Percentiles rank a stretch among this genome's conserved stretches.
These are phyloP conservation scores for Asterionellopsis glacialis DNA, from an alignment of 108 stramenopile species.

Conservation along the genomic window DNA sequence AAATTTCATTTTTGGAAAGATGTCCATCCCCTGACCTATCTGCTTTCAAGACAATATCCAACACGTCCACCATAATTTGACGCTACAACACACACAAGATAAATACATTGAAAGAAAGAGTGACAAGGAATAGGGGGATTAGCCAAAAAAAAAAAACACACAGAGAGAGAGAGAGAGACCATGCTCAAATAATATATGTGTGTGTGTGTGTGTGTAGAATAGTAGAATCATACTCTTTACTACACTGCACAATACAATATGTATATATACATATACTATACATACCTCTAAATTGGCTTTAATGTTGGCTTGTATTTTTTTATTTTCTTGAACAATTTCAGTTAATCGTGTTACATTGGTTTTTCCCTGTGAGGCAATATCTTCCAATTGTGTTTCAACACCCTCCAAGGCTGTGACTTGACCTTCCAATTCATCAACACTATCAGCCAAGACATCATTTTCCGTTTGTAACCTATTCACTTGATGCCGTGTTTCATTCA, in stretches of 20 bases:
- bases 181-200: too few relatives aligned
- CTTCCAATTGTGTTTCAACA: neutral
- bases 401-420: constrained; percentile 1
- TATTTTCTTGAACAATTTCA: neutral
- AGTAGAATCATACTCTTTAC: too few relatives aligned
- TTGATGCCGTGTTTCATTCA: constrained; percentile 19
- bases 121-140: too few relatives aligned
- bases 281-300: constrained; percentile 4
- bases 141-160: too few relatives aligned
- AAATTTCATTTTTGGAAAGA: constrained; percentile 9
- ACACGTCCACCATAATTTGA: neutral
- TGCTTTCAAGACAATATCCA: neutral
- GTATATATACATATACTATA: too few relatives aligned
- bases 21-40: neutral
- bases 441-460: constrained; percentile 15
- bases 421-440: constrained; percentile 10
- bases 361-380: neutral
- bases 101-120: too few relatives aligned
- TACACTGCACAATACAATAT: too few relatives aligned
- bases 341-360: neutral
- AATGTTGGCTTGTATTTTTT: neutral
- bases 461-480: constrained; percentile 17
- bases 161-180: too few relatives aligned
- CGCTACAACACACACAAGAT: too few relatives aligned
- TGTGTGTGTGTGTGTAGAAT: too few relatives aligned